Conservation (phyloP, 1,284 basidiomycete species). For the Irpex rosettiformis region DNA sequence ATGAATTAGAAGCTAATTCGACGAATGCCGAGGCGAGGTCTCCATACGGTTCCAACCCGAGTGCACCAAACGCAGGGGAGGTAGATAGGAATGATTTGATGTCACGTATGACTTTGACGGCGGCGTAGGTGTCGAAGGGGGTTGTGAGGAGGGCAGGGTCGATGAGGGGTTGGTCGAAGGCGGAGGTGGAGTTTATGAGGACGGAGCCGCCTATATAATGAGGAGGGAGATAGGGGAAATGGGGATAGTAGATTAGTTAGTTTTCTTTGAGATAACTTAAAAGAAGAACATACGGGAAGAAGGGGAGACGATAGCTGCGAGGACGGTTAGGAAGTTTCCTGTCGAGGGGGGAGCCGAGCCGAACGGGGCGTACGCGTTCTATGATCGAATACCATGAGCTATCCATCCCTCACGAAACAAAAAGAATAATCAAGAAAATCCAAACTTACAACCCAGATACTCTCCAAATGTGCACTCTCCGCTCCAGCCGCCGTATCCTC, state of each 20-base stretch:
- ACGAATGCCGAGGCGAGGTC: constrained; percentile 18
- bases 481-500: constrained; percentile 17
- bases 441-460: constrained; percentile 16
- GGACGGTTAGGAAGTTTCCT: constrained; percentile 29
- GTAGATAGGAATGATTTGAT: constrained; percentile 17
- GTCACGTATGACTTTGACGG: constrained; percentile 10
- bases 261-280: too few relatives aligned
- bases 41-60: constrained; percentile 18
- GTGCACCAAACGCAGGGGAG: constrained; percentile 18
- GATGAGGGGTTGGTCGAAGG: constrained; percentile 21
- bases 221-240: too few relatives aligned
- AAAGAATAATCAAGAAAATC: neutral
- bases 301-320: constrained; percentile 28
- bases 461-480: constrained; percentile 17
- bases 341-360: constrained; percentile 18
- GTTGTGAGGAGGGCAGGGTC: constrained; percentile 17
- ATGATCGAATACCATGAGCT: neutral
- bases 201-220: constrained; percentile 25
- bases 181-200: constrained; percentile 18
- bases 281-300: constrained; percentile 36
- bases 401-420: neutral
- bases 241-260: neutral
- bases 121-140: constrained; percentile 19
- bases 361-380: constrained; percentile 4
- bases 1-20: too few relatives aligned